Evolutionary conservation across 768 basidiomycete genomes (phyloP), one percentile per base, ranked within the genome.

Genomic region (Lactarius psammicola): DNA sequence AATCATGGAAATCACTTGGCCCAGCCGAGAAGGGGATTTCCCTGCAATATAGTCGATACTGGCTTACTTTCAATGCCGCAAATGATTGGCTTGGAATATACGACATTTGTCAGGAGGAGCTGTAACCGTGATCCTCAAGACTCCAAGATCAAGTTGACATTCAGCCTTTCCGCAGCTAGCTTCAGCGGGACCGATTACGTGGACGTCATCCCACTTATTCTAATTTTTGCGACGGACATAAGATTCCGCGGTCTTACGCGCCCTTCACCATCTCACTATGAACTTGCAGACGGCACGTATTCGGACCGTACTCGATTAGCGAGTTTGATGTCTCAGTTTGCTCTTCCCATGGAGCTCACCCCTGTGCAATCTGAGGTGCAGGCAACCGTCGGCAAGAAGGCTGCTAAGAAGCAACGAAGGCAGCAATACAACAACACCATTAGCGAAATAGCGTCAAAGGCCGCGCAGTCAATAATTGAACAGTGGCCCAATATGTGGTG

Each of bases 41-140:
- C 1, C 11, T 59, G 18, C 3, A 20, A 7, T 59, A 59, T 30
- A 61, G 59, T 40, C 59, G 17, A 26, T 49, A 61, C n/a, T 65
- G 64, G 64, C 64, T 65, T 15, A 17, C 46, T 10, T 59, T 59
- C 40, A 15, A 49, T 5, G 59, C 59, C 20, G 5, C 11, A n/a
- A 40, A 28, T 18, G 59, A 59, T 9, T 59, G 59, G 59, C 20
- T 59, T 7, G 20, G 28, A 0, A 33, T 59, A 9, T 59, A 59
- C 7, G 36, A 59, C 20, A 10, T 33, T 42, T 59, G 59, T 31
- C 44, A 28, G 20, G 17, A 34, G 17, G 40, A 28, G 20, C 6
- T 30, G 23, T n/a, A 33, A n/a, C 3, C 0, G 10, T 18, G 44
- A 46, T 7, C 59, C 30, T 33, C 40, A 59, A 46, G 59, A 30